These are phyloP conservation scores for Poronia punctata DNA, from an alignment of 495 filamentous ascomycete species.

Conservation along the genomic window DNA sequence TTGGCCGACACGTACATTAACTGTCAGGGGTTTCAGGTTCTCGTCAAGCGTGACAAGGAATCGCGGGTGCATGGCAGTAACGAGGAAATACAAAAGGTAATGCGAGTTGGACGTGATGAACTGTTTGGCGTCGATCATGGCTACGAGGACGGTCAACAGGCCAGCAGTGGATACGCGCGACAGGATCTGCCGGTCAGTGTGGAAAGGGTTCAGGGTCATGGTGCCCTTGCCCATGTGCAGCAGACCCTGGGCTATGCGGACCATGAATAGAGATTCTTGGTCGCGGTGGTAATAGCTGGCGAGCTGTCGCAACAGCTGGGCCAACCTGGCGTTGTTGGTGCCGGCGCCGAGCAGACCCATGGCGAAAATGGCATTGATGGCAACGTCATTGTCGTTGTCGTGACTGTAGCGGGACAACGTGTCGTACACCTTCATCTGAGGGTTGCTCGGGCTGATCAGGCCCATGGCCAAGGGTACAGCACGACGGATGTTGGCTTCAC, in stretches of 20 bases:
- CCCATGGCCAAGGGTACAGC: constrained; percentile 98
- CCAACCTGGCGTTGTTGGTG: constrained; percentile 95
- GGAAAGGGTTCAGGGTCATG: constrained; percentile 90
- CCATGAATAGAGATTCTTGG: constrained; percentile 95
- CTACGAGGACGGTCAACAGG: constrained; percentile 79
- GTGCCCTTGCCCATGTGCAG: constrained; percentile 99
- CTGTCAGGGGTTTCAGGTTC: constrained; percentile 83
- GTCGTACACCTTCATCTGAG: constrained; percentile 99
- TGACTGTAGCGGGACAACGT: constrained; percentile 97
- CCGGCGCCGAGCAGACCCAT: constrained; percentile 97
- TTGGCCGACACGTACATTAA: constrained; percentile 95
- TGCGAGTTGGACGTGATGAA: constrained; percentile 87
- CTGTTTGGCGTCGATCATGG: constrained; percentile 89
- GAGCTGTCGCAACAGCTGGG: constrained; percentile 87
- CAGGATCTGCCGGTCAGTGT: constrained; percentile 93
- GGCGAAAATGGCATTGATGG: constrained; percentile 96
- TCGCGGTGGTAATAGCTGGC: constrained; percentile 98
- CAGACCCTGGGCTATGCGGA: constrained; percentile 94
- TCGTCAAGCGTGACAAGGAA: constrained; percentile 96
- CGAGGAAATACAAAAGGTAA: constrained; percentile 95
- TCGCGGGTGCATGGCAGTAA: constrained; percentile 93
- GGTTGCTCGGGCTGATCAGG: constrained; percentile 91
- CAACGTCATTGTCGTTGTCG: constrained; percentile 98
- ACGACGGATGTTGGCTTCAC: constrained; percentile 91
- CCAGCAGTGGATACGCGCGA: constrained; percentile 87